A percentile compares a stretch with the other conserved stretches of the same genome.
Evolutionary conservation across 1,284 basidiomycete genomes (phyloP).

Genomic region (Trichosporon coremiiforme): DNA sequence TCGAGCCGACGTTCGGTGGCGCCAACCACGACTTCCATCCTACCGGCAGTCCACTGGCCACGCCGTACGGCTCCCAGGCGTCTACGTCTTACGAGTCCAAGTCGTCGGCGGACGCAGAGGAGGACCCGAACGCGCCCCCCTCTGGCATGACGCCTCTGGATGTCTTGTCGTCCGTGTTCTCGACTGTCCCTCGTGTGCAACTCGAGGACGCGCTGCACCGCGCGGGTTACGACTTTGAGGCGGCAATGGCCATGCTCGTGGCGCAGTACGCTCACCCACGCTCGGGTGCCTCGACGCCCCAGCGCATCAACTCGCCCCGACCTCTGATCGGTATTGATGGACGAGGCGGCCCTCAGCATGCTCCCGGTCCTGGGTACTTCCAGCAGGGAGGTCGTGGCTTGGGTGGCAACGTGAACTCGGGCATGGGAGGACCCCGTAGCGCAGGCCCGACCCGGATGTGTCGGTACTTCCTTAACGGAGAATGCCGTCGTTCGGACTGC

Average conservation of each 20-base stretch:
- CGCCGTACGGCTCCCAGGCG: constrained; percentile 10
- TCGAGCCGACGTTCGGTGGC: constrained; percentile 42
- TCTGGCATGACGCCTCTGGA: constrained; percentile 97
- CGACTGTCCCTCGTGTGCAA: constrained; percentile 81
- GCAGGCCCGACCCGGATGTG: constrained; percentile 72
- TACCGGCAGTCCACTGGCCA: not conserved
- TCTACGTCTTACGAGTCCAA: constrained; percentile 54
- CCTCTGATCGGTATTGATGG: constrained; percentile 43
- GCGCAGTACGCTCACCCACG: constrained; percentile 62
- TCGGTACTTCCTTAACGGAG: constrained; percentile 93
- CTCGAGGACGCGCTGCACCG: constrained; percentile 87
- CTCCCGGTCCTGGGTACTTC: constrained; percentile 50
- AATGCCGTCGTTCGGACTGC: constrained; percentile 93
- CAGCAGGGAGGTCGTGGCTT: constrained; percentile 47
- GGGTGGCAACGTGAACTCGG: constrained; percentile 43
- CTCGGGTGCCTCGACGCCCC: constrained; percentile 52
- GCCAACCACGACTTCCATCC: constrained; percentile 23
- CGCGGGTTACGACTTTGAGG: constrained; percentile 92
- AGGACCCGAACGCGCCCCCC: constrained; percentile 38
- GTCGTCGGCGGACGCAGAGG: constrained; percentile 53
- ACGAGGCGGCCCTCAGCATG: constrained; percentile 34
- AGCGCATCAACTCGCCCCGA: constrained; percentile 45
- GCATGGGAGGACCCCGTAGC: constrained; percentile 54
- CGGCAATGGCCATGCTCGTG: constrained; percentile 87
- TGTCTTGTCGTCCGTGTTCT: constrained; percentile 88